Conservation (phyloP, 2,329 filamentous ascomycete genomes). For the Cladosporium sp. region DNA sequence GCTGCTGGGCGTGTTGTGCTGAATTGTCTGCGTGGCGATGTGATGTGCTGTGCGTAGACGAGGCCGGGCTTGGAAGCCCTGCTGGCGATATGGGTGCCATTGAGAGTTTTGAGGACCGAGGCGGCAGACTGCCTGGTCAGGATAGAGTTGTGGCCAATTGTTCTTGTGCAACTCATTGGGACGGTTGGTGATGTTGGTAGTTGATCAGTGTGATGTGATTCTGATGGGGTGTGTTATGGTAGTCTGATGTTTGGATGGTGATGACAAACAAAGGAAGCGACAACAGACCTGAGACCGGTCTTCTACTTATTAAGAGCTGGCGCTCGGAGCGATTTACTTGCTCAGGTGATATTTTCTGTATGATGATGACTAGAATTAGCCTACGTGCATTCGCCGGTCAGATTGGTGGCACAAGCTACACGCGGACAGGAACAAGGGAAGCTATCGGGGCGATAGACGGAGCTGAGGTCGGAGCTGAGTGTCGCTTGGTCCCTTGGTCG, state of each 20-base stretch:
- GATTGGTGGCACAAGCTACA: constrained; percentile 11
- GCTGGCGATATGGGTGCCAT: constrained; percentile 34
- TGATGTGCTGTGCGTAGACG: constrained; percentile 35
- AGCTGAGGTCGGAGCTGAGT: constrained; percentile 5
- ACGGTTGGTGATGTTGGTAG: neutral
- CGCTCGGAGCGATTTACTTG: constrained; percentile 11
- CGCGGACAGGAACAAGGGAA: neutral
- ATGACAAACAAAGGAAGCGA: constrained; percentile 15
- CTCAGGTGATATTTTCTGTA: constrained; percentile 13
- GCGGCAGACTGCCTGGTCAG: constrained; percentile 42
- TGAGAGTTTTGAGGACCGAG: constrained; percentile 42
- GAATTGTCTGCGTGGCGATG: constrained; percentile 41
- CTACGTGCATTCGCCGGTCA: constrained; percentile 17
- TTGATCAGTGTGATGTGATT: neutral
- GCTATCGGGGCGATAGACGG: constrained; percentile 4
- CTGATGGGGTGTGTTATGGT: neutral
- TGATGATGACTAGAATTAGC: constrained; percentile 3
- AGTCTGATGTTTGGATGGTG: constrained; percentile 1
- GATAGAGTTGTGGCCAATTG: constrained; percentile 30
- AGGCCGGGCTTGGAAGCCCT: constrained; percentile 38
- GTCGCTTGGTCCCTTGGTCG: neutral
- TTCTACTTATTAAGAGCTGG: constrained; percentile 15
- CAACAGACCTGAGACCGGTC: neutral
- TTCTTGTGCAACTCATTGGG: constrained; percentile 35
- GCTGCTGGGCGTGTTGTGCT: constrained; percentile 40